Evolutionary conservation across 2,329 filamentous ascomycete genomes (phyloP), one percentile per base, ranked within the genome.

Genomic region (Xylaria hypoxylon): DNA sequence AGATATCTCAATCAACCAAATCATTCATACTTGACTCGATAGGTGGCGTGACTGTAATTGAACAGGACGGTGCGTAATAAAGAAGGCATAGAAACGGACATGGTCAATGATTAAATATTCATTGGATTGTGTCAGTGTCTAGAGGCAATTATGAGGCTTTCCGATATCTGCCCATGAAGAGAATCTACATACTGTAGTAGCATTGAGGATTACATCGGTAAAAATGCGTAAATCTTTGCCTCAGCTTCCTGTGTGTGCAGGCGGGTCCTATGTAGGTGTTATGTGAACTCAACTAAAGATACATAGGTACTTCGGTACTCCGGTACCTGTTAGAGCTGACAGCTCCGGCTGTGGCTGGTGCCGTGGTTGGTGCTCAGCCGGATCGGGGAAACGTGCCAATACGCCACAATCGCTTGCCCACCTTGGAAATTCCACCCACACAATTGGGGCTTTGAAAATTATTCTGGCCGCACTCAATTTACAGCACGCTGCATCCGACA

Each of bases 391-490:
- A 62, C 35, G 45, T 44, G 10, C 11, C 5, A 38, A 47, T 69
- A 59, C 61, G 65, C 63, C 68, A 68, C 68, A 71, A 70, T 71
- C 69, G 67, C 70, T 69, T 64, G 56, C 72, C 72, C 69, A 71
- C 70, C 67, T 55, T 19, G 67, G 64, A 47, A 72, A 68, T 71
- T 75, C 67, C 69, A 70, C 74, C 72, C 74, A 75, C 68, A 70
- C 73, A 74, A 71, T 69, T 68, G 67, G 69, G 69, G 70, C 69
- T 67, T 68, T 71, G 60, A 76, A 76, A 76, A 75, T 75, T 74
- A 73, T 71, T 71, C 70, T 70, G 70, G 68, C 65, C 68, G 61
- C 70, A 72, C 73, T 73, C 70, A 75, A 72, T 75, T 75, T 71
- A 71, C 70, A 66, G 68, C 47, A 68, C 70, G 69, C 74, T 74